Percentiles rank a stretch among this genome's conserved stretches.
Evolutionary conservation across 2,329 filamentous ascomycete species (phyloP).

Genomic region (Trichophaea hybrida): DNA sequence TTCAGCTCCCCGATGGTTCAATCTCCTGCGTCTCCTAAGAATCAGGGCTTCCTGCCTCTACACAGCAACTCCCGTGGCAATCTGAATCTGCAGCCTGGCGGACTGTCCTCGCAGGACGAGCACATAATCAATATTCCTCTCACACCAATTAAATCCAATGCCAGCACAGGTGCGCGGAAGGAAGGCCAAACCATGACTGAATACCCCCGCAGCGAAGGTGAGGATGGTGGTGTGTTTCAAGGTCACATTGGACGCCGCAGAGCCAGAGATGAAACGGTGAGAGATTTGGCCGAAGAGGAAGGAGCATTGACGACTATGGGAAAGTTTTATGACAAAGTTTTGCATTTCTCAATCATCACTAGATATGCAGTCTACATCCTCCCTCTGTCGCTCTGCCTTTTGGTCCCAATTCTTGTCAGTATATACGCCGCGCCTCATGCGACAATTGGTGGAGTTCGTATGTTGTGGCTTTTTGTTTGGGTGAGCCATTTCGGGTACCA

Average conservation of each 20-base stretch:
- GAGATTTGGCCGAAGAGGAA: conserved; percentile 34
- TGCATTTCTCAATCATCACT: conserved; percentile 48
- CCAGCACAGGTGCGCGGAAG: conserved; percentile 41
- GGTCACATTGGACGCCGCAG: conserved; percentile 13
- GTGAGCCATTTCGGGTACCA: conserved; percentile 13
- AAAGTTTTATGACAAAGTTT: conserved; percentile 48
- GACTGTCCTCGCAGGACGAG: conserved; percentile 11
- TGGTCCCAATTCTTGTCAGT: conserved; percentile 45
- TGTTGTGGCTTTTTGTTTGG: conserved; percentile 47
- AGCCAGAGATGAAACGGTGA: background rate
- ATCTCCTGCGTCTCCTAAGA: conserved; percentile 31
- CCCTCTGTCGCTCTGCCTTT: conserved; percentile 47
- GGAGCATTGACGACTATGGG: conserved; percentile 50
- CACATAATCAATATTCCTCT: conserved; percentile 40
- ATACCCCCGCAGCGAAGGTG: background rate
- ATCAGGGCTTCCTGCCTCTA: conserved; percentile 21
- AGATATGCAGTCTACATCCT: conserved; percentile 55
- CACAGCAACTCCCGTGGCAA: background rate
- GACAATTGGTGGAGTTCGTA: conserved; percentile 31
- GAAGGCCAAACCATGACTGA: conserved; percentile 32
- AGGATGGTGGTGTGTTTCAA: background rate
- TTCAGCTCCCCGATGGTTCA: conserved; percentile 7
- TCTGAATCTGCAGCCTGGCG: background rate
- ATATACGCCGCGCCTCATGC: conserved; percentile 27
- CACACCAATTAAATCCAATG: conserved; percentile 41